Conservation (phyloP, 768 basidiomycete genomes). For the Naganishia antarctica region DNA sequence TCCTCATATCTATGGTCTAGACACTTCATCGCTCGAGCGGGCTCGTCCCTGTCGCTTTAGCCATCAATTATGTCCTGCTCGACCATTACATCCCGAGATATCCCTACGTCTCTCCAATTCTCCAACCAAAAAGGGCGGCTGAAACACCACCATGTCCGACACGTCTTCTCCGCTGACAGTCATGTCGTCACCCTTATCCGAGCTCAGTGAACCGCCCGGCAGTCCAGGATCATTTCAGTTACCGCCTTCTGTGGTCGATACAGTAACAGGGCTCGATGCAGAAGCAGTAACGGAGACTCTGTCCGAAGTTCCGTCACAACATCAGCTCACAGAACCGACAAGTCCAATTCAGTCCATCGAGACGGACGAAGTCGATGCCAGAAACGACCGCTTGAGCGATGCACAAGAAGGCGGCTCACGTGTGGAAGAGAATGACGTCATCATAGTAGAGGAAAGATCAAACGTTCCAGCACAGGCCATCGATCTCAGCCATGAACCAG, state of each 20-base stretch:
- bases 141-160: constrained; percentile 19
- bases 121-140: constrained; percentile 7
- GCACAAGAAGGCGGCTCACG: not conserved
- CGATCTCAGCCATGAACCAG: constrained; percentile 5
- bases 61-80: constrained; percentile 8
- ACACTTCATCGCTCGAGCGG: too few species aligned
- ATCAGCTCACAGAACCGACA: not conserved
- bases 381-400: not conserved
- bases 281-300: not conserved
- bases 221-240: not conserved
- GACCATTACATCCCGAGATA: not conserved
- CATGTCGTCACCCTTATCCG: constrained; percentile 12
- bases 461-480: not conserved
- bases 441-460: not conserved
- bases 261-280: not conserved
- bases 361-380: not conserved
- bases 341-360: not conserved
- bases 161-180: constrained; percentile 14
- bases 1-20: too few species aligned
- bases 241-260: not conserved
- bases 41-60: too few species aligned
- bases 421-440: not conserved
- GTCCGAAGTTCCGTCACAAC: not conserved
- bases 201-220: constrained; percentile 5
- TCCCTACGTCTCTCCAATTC: not conserved